A percentile compares a stretch with the other conserved stretches of the same genome.
These are phyloP conservation scores for Austropuccinia psidii DNA, from an alignment of 1,284 basidiomycete genomes.

Conservation along the genomic window DNA sequence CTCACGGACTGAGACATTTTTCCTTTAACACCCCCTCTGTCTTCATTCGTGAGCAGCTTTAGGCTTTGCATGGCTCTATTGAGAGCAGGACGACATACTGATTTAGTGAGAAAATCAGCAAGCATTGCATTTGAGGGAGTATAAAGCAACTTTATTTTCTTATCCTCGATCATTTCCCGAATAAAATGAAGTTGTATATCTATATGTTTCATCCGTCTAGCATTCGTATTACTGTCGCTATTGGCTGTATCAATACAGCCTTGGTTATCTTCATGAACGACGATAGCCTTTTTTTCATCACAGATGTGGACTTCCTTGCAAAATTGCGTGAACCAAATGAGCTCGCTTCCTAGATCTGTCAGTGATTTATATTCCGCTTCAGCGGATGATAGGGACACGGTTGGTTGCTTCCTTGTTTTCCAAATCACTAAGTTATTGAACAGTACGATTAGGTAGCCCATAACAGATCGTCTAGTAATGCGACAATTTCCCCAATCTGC, in stretches of 20 bases:
- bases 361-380: constrained; percentile 49
- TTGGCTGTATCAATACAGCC: too few species aligned
- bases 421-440: not conserved
- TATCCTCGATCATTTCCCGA: not conserved
- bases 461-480: not conserved
- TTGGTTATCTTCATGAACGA: not conserved
- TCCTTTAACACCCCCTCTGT: too few species aligned
- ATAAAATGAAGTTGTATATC: not conserved
- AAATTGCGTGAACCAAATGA: constrained; percentile 50
- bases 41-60: too few species aligned
- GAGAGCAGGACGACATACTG: too few species aligned
- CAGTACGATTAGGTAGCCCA: too few species aligned
- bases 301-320: too few species aligned
- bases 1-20: too few species aligned
- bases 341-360: constrained; percentile 52
- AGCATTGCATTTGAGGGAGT: not conserved
- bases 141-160: not conserved
- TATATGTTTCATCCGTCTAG: too few species aligned
- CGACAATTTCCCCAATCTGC: not conserved
- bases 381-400: constrained; percentile 47
- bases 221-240: too few species aligned
- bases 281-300: too few species aligned
- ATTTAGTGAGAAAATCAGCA: not conserved
- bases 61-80: too few species aligned
- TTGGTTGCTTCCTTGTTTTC: constrained; percentile 44